phyloP scores from a whole-genome alignment of 768 basidiomycete genomes.

The Dacryopinax primogenitus region DNA sequence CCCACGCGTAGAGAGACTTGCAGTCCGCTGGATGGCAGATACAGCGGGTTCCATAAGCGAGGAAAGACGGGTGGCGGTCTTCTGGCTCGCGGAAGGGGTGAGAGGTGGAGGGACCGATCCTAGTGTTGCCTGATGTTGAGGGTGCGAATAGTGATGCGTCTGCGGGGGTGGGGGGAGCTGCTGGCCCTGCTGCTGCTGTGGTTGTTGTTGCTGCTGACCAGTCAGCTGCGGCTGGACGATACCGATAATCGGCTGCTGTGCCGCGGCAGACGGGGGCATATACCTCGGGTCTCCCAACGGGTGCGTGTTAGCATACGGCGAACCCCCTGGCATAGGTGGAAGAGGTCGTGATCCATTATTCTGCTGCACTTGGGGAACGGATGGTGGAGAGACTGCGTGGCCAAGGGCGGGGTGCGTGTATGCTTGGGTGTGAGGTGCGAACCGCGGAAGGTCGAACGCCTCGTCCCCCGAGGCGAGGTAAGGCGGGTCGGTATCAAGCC shows the following conservation, averaged over 20 bases:
- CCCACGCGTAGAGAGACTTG: neutral
- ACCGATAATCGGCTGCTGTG: neutral
- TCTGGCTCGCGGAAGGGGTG: neutral
- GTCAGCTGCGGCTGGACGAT: neutral
- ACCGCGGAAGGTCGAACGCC: slow-evolving; percentile 58
- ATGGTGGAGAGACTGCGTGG: slow-evolving; percentile 30
- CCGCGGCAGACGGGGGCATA: neutral
- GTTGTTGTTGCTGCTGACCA: neutral
- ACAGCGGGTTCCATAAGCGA: slow-evolving; percentile 1
- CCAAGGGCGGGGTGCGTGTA: slow-evolving; percentile 40
- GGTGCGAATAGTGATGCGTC: neutral
- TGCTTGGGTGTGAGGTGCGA: slow-evolving; percentile 26
- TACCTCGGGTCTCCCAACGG: slow-evolving; percentile 7
- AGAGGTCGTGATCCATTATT: neutral
- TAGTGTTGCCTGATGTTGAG: neutral
- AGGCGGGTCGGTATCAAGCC: slow-evolving; percentile 63
- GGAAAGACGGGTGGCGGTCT: neutral
- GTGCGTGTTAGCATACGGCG: slow-evolving; percentile 1
- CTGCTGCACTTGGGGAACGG: slow-evolving; percentile 41
- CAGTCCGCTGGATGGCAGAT: neutral
- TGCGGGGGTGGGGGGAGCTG: neutral
- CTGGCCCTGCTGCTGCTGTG: neutral
- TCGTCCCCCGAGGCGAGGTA: slow-evolving; percentile 70
- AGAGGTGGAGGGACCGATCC: neutral
- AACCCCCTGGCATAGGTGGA: slow-evolving; percentile 6